Conservation (phyloP, 345 rosid genomes). For the Anastatica hierochuntica region DNA sequence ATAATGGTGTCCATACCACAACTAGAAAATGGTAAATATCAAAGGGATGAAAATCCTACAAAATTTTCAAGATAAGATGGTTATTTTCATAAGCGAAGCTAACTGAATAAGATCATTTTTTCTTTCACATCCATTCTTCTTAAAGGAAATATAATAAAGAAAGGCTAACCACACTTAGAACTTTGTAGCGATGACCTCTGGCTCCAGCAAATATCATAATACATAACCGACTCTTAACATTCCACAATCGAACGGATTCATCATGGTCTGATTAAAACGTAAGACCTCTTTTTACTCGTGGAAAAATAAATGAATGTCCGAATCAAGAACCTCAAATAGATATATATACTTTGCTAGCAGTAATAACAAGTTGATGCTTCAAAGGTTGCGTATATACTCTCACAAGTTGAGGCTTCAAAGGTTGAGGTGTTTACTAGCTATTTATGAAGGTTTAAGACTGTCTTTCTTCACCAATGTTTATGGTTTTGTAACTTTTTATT, state of each 20-base stretch:
- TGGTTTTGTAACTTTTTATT: too few species aligned
- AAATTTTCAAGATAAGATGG: slow-evolving; percentile 16
- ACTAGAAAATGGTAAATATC: slow-evolving; percentile 73
- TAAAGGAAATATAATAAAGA: too few species aligned
- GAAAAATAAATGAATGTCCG: background rate
- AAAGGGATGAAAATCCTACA: slow-evolving; percentile 88
- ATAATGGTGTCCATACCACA: slow-evolving; percentile 97
- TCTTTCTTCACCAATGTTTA: too few species aligned
- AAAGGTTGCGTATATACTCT: slow-evolving; percentile 90
- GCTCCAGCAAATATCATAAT: slow-evolving; percentile 94
- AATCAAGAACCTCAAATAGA: too few species aligned
- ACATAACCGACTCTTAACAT: slow-evolving; percentile 90
- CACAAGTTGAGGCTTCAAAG: too few species aligned
- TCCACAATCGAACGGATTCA: slow-evolving; percentile 94
- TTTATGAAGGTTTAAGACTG: too few species aligned
- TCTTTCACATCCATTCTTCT: background rate
- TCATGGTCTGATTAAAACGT: slow-evolving; percentile 40
- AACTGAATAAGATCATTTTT: background rate
- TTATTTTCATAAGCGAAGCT: background rate
- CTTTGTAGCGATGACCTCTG: too few species aligned
- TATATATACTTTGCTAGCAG: slow-evolving; percentile 81
- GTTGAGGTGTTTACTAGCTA: too few species aligned
- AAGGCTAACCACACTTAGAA: too few species aligned
- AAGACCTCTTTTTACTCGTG: slow-evolving; percentile 15
- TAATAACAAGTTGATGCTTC: slow-evolving; percentile 75